Evolutionary conservation across 1,284 basidiomycete genomes (phyloP).

Genomic region (Trichosporon asahii): DNA sequence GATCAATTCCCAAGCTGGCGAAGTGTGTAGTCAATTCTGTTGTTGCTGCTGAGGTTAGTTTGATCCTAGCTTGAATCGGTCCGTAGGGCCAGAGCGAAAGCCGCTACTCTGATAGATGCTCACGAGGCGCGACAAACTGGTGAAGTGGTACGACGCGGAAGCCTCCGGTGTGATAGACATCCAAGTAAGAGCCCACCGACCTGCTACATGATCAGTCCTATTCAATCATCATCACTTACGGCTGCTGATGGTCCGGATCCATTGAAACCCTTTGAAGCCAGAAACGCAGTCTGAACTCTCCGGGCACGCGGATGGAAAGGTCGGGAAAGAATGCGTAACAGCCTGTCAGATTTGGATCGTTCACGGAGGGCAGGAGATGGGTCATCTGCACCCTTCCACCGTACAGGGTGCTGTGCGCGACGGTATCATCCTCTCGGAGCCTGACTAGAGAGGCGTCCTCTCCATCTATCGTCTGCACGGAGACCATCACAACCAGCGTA

Average conservation of each 20-base stretch:
- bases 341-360: background rate
- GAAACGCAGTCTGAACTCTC: background rate
- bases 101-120: background rate
- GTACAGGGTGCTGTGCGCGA: background rate
- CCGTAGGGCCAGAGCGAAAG: too few relatives aligned
- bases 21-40: background rate
- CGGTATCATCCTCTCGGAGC: background rate
- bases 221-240: background rate
- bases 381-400: background rate
- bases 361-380: background rate
- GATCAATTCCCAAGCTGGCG: background rate
- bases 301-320: background rate
- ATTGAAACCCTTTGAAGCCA: background rate
- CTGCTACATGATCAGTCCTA: background rate
- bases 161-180: background rate
- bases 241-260: background rate
- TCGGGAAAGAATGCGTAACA: constrained; percentile 9
- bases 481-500: background rate
- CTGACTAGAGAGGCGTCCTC: constrained; percentile 6
- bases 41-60: background rate
- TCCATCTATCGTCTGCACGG: constrained; percentile 1
- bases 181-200: background rate
- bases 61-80: background rate
- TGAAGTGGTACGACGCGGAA: background rate
- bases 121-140: background rate